A percentile compares a stretch with the other conserved stretches of the same genome.
Conservation (phyloP, 345 rosid genomes). For the Odontarrhena argentea region DNA sequence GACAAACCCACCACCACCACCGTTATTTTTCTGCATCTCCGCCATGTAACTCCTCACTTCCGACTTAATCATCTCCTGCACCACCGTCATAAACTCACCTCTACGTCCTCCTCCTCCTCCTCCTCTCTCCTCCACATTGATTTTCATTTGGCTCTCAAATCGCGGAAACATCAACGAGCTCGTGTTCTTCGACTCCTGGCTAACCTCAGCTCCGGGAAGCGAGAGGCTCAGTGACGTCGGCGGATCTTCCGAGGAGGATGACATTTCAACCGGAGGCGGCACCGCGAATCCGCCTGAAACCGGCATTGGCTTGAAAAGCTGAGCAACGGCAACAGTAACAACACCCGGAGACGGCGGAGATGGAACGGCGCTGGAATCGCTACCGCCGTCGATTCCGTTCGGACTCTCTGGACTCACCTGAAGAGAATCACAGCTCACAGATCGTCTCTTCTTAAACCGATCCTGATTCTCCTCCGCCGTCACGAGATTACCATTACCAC, state of each 20-base stretch:
- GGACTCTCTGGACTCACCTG: slow-evolving; percentile 73
- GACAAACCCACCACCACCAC: slow-evolving; percentile 36
- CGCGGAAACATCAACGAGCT: slow-evolving; percentile 33
- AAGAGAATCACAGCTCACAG: slow-evolving; percentile 55
- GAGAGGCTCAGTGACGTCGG: slow-evolving; percentile 65
- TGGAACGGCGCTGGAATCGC: slow-evolving; percentile 55
- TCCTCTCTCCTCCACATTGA: slow-evolving; percentile 29
- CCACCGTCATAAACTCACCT: slow-evolving; percentile 68
- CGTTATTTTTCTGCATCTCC: slow-evolving; percentile 42
- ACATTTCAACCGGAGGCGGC: slow-evolving; percentile 36
- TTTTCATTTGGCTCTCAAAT: slow-evolving; percentile 32
- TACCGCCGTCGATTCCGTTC: slow-evolving; percentile 57
- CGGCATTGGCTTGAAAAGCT: slow-evolving; percentile 51
- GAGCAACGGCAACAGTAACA: slow-evolving; percentile 29
- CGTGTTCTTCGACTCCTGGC: slow-evolving; percentile 41
- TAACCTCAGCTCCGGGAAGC: slow-evolving; percentile 58
- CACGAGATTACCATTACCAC: slow-evolving; percentile 46
- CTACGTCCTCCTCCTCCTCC: slow-evolving; percentile 51
- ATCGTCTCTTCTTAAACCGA: slow-evolving; percentile 66
- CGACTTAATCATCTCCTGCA: slow-evolving; percentile 81
- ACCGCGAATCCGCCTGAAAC: slow-evolving; percentile 49
- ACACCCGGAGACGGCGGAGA: slow-evolving; percentile 40
- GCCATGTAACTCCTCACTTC: slow-evolving; percentile 84
- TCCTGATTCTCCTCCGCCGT: slow-evolving; percentile 18
- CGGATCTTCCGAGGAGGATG: slow-evolving; percentile 58